A percentile compares a stretch with the other conserved stretches of the same genome.
Evolutionary conservation across 1,284 basidiomycete genomes (phyloP).

Genomic region (Malassezia japonica): DNA sequence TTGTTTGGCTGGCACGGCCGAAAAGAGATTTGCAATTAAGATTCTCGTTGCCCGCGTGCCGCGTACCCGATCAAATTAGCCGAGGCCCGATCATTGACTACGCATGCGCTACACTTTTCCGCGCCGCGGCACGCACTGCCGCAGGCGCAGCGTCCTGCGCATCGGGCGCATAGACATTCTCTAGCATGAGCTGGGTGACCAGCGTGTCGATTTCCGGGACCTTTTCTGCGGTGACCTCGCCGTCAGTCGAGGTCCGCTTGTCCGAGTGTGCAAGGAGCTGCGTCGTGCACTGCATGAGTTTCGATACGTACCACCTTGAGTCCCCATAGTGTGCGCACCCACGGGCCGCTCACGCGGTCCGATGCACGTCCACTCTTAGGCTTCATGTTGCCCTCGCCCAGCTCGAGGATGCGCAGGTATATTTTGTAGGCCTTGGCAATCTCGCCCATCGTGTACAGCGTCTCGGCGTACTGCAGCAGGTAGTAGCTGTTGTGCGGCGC

Average conservation of each 20-base stretch:
- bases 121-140: constrained; percentile 7
- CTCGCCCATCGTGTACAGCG: constrained; percentile 65
- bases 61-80: not conserved
- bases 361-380: not conserved
- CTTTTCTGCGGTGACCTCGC: constrained; percentile 14
- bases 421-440: constrained; percentile 50
- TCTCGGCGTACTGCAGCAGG: constrained; percentile 72
- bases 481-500: constrained; percentile 76
- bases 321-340: constrained; percentile 42
- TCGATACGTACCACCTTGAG: constrained; percentile 30
- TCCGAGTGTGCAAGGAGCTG: not conserved
- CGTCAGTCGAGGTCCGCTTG: constrained; percentile 3
- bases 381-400: constrained; percentile 17
- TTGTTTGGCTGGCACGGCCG: constrained; percentile 17
- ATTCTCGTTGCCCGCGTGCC: constrained; percentile 1
- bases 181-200: constrained; percentile 27
- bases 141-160: not conserved
- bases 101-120: not conserved
- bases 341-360: constrained; percentile 21
- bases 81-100: not conserved
- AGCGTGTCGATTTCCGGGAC: constrained; percentile 30
- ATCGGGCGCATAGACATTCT: constrained; percentile 29
- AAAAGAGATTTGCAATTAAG: constrained; percentile 9
- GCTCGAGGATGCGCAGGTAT: constrained; percentile 39
- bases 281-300: constrained; percentile 6